A percentile compares a stretch with the other conserved stretches of the same genome.
Conservation (phyloP, 208 protist genomes). For the Trypanosomatidae sp. region DNA sequence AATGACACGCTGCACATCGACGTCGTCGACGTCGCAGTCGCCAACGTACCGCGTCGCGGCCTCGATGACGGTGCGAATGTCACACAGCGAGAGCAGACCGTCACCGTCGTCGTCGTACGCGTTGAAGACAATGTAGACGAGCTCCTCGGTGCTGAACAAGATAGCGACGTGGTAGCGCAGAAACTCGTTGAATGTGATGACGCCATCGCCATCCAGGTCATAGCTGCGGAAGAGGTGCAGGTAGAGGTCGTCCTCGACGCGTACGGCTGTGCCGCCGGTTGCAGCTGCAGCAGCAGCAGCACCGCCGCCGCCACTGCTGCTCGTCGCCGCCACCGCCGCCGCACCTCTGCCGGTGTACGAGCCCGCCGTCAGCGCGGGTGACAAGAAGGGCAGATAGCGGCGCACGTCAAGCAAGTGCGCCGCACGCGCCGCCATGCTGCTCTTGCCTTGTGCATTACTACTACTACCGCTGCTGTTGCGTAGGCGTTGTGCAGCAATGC, state of each 20-base stretch:
- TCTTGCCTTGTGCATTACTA: too few relatives aligned
- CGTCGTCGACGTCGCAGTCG: slow-evolving; percentile 66
- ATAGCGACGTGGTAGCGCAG: slow-evolving; percentile 79
- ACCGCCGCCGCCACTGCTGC: slow-evolving; percentile 7
- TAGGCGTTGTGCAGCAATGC: too few relatives aligned
- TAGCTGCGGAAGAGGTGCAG: slow-evolving; percentile 77
- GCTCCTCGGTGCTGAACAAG: slow-evolving; percentile 80
- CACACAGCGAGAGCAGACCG: slow-evolving; percentile 71
- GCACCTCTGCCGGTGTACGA: too few relatives aligned
- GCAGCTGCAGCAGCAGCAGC: too few relatives aligned
- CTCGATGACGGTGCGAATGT: slow-evolving; percentile 82
- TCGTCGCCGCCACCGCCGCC: too few relatives aligned
- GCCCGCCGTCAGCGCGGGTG: too few relatives aligned
- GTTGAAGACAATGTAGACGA: slow-evolving; percentile 84
- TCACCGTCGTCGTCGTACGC: slow-evolving; percentile 90
- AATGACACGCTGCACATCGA: slow-evolving; percentile 67
- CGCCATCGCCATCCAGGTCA: slow-evolving; percentile 71
- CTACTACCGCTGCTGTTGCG: too few relatives aligned
- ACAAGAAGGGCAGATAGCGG: not conserved
- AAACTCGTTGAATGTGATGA: slow-evolving; percentile 87
- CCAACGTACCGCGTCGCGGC: slow-evolving; percentile 82
- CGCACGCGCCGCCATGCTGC: too few relatives aligned
- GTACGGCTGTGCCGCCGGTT: too few relatives aligned
- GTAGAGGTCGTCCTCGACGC: slow-evolving; percentile 31
- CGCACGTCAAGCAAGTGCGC: too few relatives aligned